Evolutionary conservation across 2,329 filamentous ascomycete species (phyloP).

Genomic region (Didymella exigua): DNA sequence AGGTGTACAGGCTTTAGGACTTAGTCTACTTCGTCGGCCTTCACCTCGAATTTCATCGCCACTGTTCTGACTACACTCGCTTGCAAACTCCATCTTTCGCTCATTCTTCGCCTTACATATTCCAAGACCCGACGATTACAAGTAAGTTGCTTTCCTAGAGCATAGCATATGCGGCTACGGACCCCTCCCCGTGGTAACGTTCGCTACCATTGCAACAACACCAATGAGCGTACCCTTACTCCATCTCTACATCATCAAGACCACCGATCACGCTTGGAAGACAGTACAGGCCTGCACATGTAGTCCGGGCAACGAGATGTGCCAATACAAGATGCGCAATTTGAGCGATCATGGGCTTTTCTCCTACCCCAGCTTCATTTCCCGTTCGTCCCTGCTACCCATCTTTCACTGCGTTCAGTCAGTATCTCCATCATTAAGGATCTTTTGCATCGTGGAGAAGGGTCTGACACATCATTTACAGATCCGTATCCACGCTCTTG

Average conservation of each 20-base stretch:
- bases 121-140: neutral
- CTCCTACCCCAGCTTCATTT: neutral
- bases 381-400: neutral
- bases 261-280: neutral
- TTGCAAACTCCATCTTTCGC: neutral
- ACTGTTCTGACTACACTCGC: neutral
- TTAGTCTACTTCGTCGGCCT: neutral
- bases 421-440: neutral
- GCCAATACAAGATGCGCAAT: neutral
- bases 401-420: neutral
- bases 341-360: neutral
- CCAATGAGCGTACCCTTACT: neutral
- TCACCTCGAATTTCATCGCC: neutral
- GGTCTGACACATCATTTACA: neutral
- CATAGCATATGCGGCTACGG: neutral
- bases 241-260: slow-evolving; percentile 6
- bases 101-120: neutral
- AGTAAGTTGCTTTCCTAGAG: neutral
- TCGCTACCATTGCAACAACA: slow-evolving; percentile 4
- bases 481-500: neutral
- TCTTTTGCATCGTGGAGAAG: neutral
- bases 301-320: neutral
- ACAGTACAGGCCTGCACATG: neutral
- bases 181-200: neutral
- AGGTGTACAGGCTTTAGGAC: neutral